These are phyloP conservation scores for Starmera caribaea DNA, from an alignment of 805 yeast species.

Conservation along the genomic window DNA sequence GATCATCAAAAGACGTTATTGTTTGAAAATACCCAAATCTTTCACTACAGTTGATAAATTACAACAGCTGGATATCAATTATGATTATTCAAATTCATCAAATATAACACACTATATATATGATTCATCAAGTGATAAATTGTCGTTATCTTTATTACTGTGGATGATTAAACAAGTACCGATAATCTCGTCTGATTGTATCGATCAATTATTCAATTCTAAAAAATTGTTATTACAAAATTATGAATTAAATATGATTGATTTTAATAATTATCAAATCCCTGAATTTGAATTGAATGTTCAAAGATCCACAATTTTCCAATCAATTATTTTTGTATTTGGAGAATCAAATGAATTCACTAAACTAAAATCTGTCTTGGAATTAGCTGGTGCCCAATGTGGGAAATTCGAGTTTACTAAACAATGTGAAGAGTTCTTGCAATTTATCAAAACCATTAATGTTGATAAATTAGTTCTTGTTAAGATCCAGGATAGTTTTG, in stretches of 20 bases:
- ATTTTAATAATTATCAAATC: conserved; percentile 13
- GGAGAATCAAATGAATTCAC: conserved; percentile 13
- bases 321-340: conserved; percentile 16
- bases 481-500: conserved; percentile 6
- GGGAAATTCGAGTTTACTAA: background rate
- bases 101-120: conserved; percentile 18
- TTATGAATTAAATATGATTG: conserved; percentile 18
- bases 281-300: conserved; percentile 14
- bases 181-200: conserved; percentile 17
- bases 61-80: conserved; percentile 19
- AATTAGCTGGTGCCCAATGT: conserved; percentile 17
- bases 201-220: conserved; percentile 8
- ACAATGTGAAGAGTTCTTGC: background rate
- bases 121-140: conserved; percentile 8
- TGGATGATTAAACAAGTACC: conserved; percentile 24
- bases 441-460: background rate
- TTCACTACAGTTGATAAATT: conserved; percentile 7
- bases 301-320: conserved; percentile 15
- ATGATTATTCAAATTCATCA: conserved; percentile 8
- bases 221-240: conserved; percentile 8
- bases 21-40: conserved; percentile 7
- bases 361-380: conserved; percentile 14
- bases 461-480: conserved; percentile 5
- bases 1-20: conserved; percentile 8
- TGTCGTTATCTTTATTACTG: conserved; percentile 20